Conservation (phyloP, 495 filamentous ascomycete species). For the Trichodelitschia bisporula region DNA sequence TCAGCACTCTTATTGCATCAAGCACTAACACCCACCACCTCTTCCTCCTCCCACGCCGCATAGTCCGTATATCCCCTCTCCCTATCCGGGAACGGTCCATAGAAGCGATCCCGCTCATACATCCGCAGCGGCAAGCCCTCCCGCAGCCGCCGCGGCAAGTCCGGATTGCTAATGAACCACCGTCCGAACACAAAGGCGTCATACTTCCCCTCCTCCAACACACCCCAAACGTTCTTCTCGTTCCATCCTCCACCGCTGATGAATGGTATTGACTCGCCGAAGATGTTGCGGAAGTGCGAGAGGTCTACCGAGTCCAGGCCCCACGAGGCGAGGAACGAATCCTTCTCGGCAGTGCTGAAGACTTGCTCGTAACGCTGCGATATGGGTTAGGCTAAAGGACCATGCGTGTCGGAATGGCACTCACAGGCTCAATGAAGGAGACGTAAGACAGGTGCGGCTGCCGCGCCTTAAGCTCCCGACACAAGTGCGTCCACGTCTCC, state of each 20-base stretch:
- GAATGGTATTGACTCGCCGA: slow-evolving; percentile 23
- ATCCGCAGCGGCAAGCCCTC: slow-evolving; percentile 2
- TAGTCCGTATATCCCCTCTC: slow-evolving; percentile 6
- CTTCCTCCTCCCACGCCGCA: not conserved
- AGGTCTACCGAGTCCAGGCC: slow-evolving; percentile 18
- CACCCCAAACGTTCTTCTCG: slow-evolving; percentile 21
- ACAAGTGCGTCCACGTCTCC: slow-evolving; percentile 25
- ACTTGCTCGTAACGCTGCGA: slow-evolving; percentile 25
- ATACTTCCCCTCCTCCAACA: slow-evolving; percentile 19
- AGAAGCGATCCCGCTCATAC: slow-evolving; percentile 6
- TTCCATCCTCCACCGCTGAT: slow-evolving; percentile 24
- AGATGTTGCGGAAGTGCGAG: slow-evolving; percentile 19
- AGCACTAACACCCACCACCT: too few relatives aligned
- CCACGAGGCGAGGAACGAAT: slow-evolving; percentile 19
- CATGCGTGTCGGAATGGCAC: slow-evolving; percentile 2
- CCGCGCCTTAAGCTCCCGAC: slow-evolving; percentile 18
- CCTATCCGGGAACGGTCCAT: slow-evolving; percentile 5
- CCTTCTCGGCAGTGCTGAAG: slow-evolving; percentile 20
- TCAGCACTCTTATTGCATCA: too few relatives aligned
- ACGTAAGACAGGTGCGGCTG: slow-evolving; percentile 18
- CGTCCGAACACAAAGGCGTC: slow-evolving; percentile 12
- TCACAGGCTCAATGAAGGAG: slow-evolving; percentile 26
- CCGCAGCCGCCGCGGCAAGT: slow-evolving; percentile 4
- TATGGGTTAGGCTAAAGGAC: not conserved
- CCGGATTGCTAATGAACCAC: slow-evolving; percentile 8